Evolutionary conservation across 495 filamentous ascomycete genomes (phyloP).

Genomic region (Penicillium steckii): DNA sequence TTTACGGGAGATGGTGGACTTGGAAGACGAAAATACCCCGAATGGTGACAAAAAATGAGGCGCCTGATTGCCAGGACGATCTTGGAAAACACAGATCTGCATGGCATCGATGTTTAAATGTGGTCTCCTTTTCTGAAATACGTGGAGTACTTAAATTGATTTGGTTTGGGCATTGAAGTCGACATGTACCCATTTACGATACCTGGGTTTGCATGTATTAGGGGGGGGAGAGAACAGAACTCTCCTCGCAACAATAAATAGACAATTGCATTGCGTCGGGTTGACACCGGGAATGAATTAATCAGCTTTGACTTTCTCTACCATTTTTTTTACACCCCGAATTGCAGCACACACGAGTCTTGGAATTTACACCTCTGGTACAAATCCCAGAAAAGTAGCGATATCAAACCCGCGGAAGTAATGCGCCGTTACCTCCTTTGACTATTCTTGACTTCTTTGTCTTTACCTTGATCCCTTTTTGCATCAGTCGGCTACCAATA

Average conservation of each 20-base stretch:
- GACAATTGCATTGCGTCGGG: constrained; percentile 22
- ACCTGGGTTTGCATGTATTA: constrained; percentile 18
- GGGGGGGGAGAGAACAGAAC: constrained; percentile 11
- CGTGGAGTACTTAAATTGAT: constrained; percentile 20
- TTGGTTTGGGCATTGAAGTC: constrained; percentile 13
- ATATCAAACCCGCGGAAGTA: too few relatives aligned
- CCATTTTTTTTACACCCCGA: too few relatives aligned
- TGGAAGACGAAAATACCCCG: constrained; percentile 40
- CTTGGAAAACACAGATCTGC: constrained; percentile 14
- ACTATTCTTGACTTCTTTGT: too few relatives aligned
- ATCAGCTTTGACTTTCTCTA: not conserved
- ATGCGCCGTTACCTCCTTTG: too few relatives aligned
- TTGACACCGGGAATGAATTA: not conserved
- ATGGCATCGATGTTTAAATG: constrained; percentile 17
- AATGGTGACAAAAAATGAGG: constrained; percentile 32
- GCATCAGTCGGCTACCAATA: too few relatives aligned
- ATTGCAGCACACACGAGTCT: too few relatives aligned
- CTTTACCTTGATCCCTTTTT: too few relatives aligned
- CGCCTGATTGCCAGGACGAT: not conserved
- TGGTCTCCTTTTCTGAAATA: constrained; percentile 1
- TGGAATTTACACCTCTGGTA: too few relatives aligned
- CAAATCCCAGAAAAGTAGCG: too few relatives aligned
- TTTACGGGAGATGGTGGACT: constrained; percentile 46
- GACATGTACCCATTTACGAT: constrained; percentile 17
- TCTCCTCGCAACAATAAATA: constrained; percentile 23